Percentiles rank a stretch among this genome's conserved stretches.
Conservation (phyloP, 1,139 yeast genomes). For the Saccharomyces hybrid region DNA sequence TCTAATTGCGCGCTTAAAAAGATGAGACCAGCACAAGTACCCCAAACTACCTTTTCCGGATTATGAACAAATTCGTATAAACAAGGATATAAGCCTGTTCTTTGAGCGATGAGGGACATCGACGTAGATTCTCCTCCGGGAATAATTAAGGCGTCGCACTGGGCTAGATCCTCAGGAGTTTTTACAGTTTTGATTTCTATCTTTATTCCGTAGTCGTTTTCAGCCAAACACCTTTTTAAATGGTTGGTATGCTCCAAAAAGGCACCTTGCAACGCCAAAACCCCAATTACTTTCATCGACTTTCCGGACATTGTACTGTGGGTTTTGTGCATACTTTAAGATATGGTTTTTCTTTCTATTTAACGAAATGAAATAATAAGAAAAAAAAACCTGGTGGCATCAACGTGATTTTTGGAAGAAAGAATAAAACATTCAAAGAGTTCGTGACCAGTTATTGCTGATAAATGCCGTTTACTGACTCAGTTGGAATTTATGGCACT, state of each 20-base stretch:
- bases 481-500: background rate
- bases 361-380: background rate
- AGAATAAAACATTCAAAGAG: background rate
- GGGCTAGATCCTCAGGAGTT: slow-evolving; percentile 42
- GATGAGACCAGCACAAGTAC: slow-evolving; percentile 82
- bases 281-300: slow-evolving; percentile 43
- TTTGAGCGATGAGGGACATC: slow-evolving; percentile 64
- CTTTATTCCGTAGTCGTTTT: slow-evolving; percentile 3
- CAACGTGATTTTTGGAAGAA: background rate
- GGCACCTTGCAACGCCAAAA: slow-evolving; percentile 76
- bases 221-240: slow-evolving; percentile 37
- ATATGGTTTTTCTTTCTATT: background rate
- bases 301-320: background rate
- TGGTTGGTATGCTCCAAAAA: slow-evolving; percentile 62
- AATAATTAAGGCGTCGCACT: slow-evolving; percentile 56
- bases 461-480: background rate
- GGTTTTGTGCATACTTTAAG: background rate
- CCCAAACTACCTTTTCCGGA: slow-evolving; percentile 60
- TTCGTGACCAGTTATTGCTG: background rate
- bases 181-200: slow-evolving; percentile 44
- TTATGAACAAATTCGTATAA: slow-evolving; percentile 44
- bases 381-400: background rate
- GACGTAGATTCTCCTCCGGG: slow-evolving; percentile 84
- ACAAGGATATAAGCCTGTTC: slow-evolving; percentile 52
- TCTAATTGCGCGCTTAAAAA: slow-evolving; percentile 51